These are phyloP conservation scores for Daldinia bambusicola DNA, from an alignment of 495 filamentous ascomycete genomes.

Conservation along the genomic window DNA sequence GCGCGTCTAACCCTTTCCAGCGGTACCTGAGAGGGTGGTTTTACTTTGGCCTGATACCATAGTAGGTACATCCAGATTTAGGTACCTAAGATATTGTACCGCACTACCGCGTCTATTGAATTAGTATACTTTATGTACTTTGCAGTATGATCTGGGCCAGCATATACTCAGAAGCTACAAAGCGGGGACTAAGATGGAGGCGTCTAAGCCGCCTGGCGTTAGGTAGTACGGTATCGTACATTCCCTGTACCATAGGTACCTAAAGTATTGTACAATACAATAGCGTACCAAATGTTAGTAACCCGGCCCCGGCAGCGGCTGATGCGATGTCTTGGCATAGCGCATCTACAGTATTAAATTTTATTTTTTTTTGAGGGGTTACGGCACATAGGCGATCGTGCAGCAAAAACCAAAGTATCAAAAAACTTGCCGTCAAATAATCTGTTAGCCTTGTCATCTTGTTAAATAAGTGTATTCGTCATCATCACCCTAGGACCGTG, in stretches of 20 bases:
- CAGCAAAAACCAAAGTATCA: not conserved
- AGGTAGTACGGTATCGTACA: too few species aligned
- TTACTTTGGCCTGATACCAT: too few species aligned
- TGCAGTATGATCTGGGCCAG: not conserved
- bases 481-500: not conserved
- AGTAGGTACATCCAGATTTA: slow-evolving; percentile 23
- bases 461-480: not conserved
- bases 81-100: too few species aligned
- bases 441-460: not conserved
- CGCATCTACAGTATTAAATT: slow-evolving; percentile 17
- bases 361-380: not conserved
- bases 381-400: not conserved
- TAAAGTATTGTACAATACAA: too few species aligned
- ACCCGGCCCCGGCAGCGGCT: slow-evolving; percentile 30
- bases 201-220: not conserved
- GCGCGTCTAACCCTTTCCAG: too few species aligned
- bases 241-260: too few species aligned
- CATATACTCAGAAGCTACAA: slow-evolving; percentile 13
- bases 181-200: not conserved
- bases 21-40: too few species aligned
- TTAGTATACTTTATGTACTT: slow-evolving; percentile 21
- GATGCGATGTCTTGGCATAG: slow-evolving; percentile 19
- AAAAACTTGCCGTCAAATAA: not conserved
- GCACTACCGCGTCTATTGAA: slow-evolving; percentile 25
- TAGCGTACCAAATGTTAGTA: not conserved